Base-by-base conservation (phyloP, 2,329 filamentous ascomycete species). In the Penicillium decumbens region DNA sequence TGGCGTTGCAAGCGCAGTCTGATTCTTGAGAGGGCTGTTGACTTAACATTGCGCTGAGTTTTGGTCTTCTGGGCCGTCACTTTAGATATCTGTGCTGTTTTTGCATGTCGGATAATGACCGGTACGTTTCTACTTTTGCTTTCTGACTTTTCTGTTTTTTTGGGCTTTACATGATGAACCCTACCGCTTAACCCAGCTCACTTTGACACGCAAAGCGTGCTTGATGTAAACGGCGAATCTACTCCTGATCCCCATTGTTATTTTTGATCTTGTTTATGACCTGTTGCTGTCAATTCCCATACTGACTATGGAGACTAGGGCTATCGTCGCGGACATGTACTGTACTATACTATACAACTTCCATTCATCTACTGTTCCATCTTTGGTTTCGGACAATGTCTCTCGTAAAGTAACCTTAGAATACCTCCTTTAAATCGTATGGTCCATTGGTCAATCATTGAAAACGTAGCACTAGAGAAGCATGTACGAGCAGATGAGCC, bases 101-200 rank as follows among this genome's bases (percentile, higher is more conserved):
- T 50, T 56, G 53, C 52, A 57, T 56, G 45, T 54, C 43, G 49
- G 46, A 50, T 49, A 29, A 49, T 53, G 50, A 97, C 73, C 84
- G 90, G 91, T 96, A 87, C 68, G 92, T 89, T 58, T 52, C 29
- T 48, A 30, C 32, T 57, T 53, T 40, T 53, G 55, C 48, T 56
- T 62, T 50, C 55, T 47, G 43, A 28, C 7, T 33, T 50, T 49
- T 37, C 33, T 37, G 47, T 32, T 25, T 24, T 24, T 20, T 30
- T 8, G 10, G 13, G 18, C 35, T 66, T 69, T 67, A 74, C 65
- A 85, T 89, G 90, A 96, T 96, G 90, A 95, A 75, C 78, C 81
- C 52, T 78, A 73, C 84, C 88, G 89, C 91, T 67, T 91, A 92
- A 92, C 92, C 90, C 91, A 96, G 91, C 91, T 96, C 92, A 96